Base-by-base conservation (phyloP, 1,284 basidiomycete genomes). In the Omphalotus olearius region DNA sequence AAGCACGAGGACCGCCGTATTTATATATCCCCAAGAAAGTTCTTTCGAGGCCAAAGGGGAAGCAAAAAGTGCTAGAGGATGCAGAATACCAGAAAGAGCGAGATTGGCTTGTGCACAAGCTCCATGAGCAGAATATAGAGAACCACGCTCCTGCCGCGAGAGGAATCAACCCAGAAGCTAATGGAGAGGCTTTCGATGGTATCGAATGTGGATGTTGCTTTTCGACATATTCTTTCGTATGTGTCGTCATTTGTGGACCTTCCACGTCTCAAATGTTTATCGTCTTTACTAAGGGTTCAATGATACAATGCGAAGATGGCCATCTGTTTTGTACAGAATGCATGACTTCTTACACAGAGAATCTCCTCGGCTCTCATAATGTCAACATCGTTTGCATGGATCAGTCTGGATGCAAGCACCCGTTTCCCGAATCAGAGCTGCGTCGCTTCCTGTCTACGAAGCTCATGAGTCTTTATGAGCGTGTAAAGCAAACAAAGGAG, bases 121-220 rank as follows among this genome's bases (percentile, higher is more conserved):
- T 64, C 16, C 64, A 67, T n/a, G 66, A 64, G 36, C 66, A 69
- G n/a, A 62, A 59, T 13, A 60, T 59, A 37, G 58, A 43, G 51
- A 62, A 60, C 46, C 70, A 65, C 58, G 58, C 23, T 49, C 56
- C 45, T 4, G 44, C 62, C 4, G 65, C 59, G 10, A 52, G 59
- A 54, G 54, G 56, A 52, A 55, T 64, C 38, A 66, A 64, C 38
- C 67, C 69, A 44, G 66, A 73, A 36, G 69, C 72, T 55, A 61
- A 66, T n/a, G 72, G 71, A 28, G 73, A 73, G 14, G 70, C 64
- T 5, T 74, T 75, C 14, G 74, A 73, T 43, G 83, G 82, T 1
- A 78, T 91, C 40, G 88, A 91, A 61, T 93, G 91, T 59, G 87
- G 84, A 14, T 93, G 91, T 60, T 93, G 91, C 67, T 94, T 92